Conservation (phyloP, 768 basidiomycete species). For the Sutorius australiensis region DNA sequence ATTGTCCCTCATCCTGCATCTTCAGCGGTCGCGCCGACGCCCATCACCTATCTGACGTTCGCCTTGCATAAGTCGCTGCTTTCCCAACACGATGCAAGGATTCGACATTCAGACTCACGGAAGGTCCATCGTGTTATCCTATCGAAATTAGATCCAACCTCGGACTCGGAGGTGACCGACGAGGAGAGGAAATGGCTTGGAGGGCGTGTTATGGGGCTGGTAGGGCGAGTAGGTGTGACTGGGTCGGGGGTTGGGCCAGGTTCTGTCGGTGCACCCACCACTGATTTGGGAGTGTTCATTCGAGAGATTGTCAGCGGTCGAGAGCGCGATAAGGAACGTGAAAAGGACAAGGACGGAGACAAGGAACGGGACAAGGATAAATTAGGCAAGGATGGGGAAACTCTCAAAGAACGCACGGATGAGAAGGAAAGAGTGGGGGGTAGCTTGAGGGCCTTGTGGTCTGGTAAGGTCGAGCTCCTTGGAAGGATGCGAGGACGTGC, state of each 20-base stretch:
- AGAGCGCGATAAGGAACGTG: constrained; percentile 28
- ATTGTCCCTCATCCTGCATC: constrained; percentile 13
- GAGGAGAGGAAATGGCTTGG: constrained; percentile 31
- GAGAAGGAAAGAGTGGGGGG: constrained; percentile 36
- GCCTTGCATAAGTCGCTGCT: constrained; percentile 20
- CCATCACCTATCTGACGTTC: constrained; percentile 24
- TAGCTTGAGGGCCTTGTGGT: constrained; percentile 34
- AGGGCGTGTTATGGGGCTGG: constrained; percentile 37
- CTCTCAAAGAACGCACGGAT: constrained; percentile 24
- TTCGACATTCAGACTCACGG: constrained; percentile 46
- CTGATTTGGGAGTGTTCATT: constrained; percentile 53
- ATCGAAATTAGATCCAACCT: constrained; percentile 48
- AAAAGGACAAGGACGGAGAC: constrained; percentile 33
- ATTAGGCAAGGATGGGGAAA: constrained; percentile 35
- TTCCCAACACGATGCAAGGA: constrained; percentile 27
- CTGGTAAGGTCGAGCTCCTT: constrained; percentile 29
- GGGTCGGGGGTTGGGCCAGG: constrained; percentile 36
- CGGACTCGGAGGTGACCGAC: constrained; percentile 31
- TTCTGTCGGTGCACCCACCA: constrained; percentile 42
- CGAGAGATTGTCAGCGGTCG: constrained; percentile 37
- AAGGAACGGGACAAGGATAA: constrained; percentile 37
- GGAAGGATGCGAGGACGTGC: constrained; percentile 27
- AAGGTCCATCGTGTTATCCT: constrained; percentile 61
- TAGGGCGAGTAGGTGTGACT: constrained; percentile 34
- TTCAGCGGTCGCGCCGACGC: background rate